Evolutionary conservation across 31 red algal species (phyloP).

Genomic region (Endocladia muricata): DNA sequence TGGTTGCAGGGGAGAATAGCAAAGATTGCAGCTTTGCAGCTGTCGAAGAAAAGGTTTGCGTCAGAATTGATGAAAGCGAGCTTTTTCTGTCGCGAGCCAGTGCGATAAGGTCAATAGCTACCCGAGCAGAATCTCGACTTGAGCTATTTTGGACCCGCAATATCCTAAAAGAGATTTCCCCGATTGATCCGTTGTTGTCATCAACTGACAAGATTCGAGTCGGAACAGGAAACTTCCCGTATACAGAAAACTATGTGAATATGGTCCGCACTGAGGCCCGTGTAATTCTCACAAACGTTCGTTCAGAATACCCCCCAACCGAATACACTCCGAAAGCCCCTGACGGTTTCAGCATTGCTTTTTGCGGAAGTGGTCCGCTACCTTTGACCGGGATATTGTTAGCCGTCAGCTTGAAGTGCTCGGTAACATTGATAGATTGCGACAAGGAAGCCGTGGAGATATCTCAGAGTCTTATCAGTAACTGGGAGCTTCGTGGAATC

Average conservation of each 20-base stretch:
- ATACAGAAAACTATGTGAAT: conserved; percentile 44
- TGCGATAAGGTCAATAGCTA: conserved; percentile 33
- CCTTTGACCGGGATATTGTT: conserved; percentile 53
- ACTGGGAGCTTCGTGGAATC: conserved; percentile 25
- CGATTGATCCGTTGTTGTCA: not conserved
- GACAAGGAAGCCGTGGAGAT: conserved; percentile 38
- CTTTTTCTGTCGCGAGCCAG: conserved; percentile 6
- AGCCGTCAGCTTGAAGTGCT: conserved; percentile 5
- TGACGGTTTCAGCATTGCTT: conserved; percentile 9
- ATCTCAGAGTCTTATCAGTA: conserved; percentile 27
- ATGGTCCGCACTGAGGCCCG: conserved; percentile 45
- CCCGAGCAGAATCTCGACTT: conserved; percentile 34
- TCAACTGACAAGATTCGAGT: conserved; percentile 11
- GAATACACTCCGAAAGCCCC: not conserved
- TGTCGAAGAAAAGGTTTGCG: conserved; percentile 17
- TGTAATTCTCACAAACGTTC: not conserved
- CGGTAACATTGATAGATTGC: conserved; percentile 50
- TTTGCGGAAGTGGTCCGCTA: conserved; percentile 74
- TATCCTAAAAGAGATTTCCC: not conserved
- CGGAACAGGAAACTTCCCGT: conserved; percentile 39
- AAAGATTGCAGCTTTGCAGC: not conserved
- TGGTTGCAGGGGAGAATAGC: not conserved
- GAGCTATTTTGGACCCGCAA: conserved; percentile 32
- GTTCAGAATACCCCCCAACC: not conserved
- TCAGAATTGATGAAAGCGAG: conserved; percentile 13